Conservation (phyloP, 169 alveolate genomes). For the Plasmodium yoelii region DNA sequence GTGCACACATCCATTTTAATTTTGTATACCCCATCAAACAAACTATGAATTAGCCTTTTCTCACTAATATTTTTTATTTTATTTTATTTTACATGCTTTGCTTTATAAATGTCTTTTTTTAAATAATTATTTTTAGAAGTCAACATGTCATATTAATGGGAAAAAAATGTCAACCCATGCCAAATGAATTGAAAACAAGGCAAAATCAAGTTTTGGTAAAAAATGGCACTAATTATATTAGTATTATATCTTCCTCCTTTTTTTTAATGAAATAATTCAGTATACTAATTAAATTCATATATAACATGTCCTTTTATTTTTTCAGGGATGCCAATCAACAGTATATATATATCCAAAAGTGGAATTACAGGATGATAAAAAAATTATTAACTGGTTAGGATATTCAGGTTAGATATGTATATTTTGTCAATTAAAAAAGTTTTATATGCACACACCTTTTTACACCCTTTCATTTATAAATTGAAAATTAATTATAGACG, state of each 20-base stretch:
- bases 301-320: background rate
- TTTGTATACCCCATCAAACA: no score
- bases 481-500: constrained; percentile 22
- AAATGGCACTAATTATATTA: background rate
- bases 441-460: no score
- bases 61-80: no score
- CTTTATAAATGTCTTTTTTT: background rate
- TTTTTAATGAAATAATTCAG: background rate
- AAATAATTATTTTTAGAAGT: constrained; percentile 46
- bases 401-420: constrained; percentile 55
- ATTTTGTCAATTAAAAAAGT: no score
- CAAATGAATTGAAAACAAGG: constrained; percentile 46
- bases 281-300: background rate
- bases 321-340: constrained; percentile 74
- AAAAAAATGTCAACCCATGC: constrained; percentile 72
- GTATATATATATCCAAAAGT: constrained; percentile 69
- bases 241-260: background rate
- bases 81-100: background rate
- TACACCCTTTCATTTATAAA: constrained; percentile 4
- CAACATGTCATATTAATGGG: constrained; percentile 74
- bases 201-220: constrained; percentile 75
- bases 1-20: background rate
- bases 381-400: constrained; percentile 67
- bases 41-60: no score
- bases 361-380: constrained; percentile 16